Conservation (phyloP, 352 stramenopile genomes). For the Globisporangium orthogonon region DNA sequence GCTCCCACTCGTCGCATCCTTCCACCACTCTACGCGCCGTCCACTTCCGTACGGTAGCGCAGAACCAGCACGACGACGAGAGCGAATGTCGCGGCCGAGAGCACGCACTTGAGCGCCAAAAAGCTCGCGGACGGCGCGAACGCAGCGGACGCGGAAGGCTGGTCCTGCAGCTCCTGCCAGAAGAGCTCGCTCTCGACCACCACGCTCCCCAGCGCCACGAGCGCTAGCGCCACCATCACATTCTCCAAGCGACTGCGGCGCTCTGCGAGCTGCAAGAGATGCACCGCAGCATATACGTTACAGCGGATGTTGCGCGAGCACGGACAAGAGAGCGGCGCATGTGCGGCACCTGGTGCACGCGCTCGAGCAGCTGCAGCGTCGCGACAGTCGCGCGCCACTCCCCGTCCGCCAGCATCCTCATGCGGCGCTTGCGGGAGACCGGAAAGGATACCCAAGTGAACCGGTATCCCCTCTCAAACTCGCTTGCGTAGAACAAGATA, state of each 20-base stretch:
- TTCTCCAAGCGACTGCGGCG: constrained; percentile 28
- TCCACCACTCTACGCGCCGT: neutral
- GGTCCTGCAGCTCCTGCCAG: constrained; percentile 24
- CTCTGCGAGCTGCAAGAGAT: constrained; percentile 11
- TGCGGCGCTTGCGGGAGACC: neutral
- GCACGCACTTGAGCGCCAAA: constrained; percentile 30
- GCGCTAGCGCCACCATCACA: constrained; percentile 33
- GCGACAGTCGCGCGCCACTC: constrained; percentile 24
- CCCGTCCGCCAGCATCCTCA: neutral
- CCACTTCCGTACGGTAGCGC: constrained; percentile 35
- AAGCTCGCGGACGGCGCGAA: constrained; percentile 20
- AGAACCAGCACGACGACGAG: constrained; percentile 29
- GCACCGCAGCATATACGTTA: no score
- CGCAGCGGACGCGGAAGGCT: neutral
- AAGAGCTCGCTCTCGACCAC: constrained; percentile 47
- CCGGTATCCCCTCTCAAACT: neutral
- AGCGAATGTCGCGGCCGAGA: constrained; percentile 26
- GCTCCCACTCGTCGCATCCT: neutral
- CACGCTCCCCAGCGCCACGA: constrained; percentile 28
- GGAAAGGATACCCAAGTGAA: neutral
- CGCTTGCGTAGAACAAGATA: neutral
- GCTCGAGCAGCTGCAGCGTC: constrained; percentile 31
- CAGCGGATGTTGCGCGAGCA: neutral
- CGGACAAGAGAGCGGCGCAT: no score
- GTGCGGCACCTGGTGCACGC: constrained; percentile 19